These are phyloP conservation scores for Neonectria ditissima DNA, from an alignment of 2,329 filamentous ascomycete genomes.

Conservation along the genomic window DNA sequence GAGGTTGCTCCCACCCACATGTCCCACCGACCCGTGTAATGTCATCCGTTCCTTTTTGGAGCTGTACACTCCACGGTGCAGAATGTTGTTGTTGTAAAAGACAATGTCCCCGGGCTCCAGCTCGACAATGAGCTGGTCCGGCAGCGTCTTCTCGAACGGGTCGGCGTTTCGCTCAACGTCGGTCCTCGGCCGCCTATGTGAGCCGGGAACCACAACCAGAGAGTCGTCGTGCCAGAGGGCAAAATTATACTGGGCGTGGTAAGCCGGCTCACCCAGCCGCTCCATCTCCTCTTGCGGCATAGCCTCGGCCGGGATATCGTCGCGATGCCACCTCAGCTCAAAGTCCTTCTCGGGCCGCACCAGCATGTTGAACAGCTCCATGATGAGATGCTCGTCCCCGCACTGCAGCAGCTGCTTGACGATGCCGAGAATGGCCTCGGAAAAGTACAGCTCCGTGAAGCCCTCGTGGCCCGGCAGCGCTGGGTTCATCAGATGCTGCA, in stretches of 20 bases:
- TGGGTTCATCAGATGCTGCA: slow-evolving; percentile 86
- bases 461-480: slow-evolving; percentile 69
- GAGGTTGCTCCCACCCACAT: slow-evolving; percentile 63
- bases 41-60: slow-evolving; percentile 72
- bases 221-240: slow-evolving; percentile 81
- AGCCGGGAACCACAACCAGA: slow-evolving; percentile 81
- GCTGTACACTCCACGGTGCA: slow-evolving; percentile 78
- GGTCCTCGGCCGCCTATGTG: slow-evolving; percentile 78
- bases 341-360: slow-evolving; percentile 79
- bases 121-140: slow-evolving; percentile 73
- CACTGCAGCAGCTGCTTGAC: slow-evolving; percentile 72
- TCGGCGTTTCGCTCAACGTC: slow-evolving; percentile 74
- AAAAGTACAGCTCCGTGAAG: slow-evolving; percentile 81
- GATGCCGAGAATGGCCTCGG: slow-evolving; percentile 69
- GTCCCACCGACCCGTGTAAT: slow-evolving; percentile 78
- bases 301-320: slow-evolving; percentile 80
- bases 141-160: slow-evolving; percentile 71
- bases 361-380: slow-evolving; percentile 91
- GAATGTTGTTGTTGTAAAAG: slow-evolving; percentile 92
- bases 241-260: slow-evolving; percentile 90
- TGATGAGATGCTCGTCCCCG: slow-evolving; percentile 74
- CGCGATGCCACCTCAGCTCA: slow-evolving; percentile 84
- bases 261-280: slow-evolving; percentile 70
- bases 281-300: slow-evolving; percentile 74
- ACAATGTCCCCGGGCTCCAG: slow-evolving; percentile 81